phyloP scores from a whole-genome alignment of 2,329 filamentous ascomycete species.

The Nemania serpens region DNA sequence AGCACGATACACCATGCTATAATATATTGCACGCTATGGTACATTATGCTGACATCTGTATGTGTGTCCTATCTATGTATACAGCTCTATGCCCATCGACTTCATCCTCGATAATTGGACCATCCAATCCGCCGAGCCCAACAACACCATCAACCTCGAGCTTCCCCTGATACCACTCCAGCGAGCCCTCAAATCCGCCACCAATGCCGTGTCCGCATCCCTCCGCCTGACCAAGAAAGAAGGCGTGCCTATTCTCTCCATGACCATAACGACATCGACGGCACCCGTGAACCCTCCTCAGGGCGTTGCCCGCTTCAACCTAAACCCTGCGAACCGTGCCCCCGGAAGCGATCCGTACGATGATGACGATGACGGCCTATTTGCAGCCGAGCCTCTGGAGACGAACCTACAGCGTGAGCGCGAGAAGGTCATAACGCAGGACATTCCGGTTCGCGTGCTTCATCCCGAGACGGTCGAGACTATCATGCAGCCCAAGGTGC shows the following conservation, averaged over 20 bases:
- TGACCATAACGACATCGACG: conserved; percentile 85
- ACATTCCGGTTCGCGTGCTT: conserved; percentile 92
- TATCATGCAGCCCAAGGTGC: conserved; percentile 89
- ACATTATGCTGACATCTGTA: conserved; percentile 4
- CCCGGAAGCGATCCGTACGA: conserved; percentile 44
- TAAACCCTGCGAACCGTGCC: conserved; percentile 31
- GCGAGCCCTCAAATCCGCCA: conserved; percentile 87
- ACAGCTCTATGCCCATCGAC: conserved; percentile 67
- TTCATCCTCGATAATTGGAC: conserved; percentile 86
- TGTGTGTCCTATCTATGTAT: background rate
- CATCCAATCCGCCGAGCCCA: conserved; percentile 79
- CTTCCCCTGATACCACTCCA: conserved; percentile 86
- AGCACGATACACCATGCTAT: too few species aligned
- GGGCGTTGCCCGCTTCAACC: conserved; percentile 41
- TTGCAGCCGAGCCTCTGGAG: conserved; percentile 57
- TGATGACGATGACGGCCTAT: conserved; percentile 51
- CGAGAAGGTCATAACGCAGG: conserved; percentile 92
- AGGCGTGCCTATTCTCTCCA: conserved; percentile 79
- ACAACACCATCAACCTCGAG: conserved; percentile 95
- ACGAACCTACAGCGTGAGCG: conserved; percentile 69
- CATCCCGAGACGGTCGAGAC: conserved; percentile 82
- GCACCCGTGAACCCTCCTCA: conserved; percentile 53
- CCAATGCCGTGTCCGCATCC: conserved; percentile 78
- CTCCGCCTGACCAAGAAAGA: conserved; percentile 94
- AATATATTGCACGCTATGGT: too few species aligned